Percentiles rank a stretch among this genome's conserved stretches.
Conservation (phyloP, 805 yeast species). For the Suhomyces sp. region DNA sequence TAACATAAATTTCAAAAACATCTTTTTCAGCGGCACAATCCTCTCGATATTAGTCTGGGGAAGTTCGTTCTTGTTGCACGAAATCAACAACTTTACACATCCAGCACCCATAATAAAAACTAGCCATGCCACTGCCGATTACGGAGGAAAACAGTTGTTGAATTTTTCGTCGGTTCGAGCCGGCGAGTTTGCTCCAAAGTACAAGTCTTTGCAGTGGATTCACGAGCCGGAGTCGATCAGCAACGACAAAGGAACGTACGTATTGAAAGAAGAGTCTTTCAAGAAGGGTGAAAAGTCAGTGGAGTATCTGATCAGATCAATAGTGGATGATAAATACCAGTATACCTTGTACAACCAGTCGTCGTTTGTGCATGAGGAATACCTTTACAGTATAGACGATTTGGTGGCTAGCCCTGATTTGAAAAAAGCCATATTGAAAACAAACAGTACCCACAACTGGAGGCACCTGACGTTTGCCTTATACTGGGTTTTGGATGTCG, state of each 20-base stretch:
- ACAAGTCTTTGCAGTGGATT: slow-evolving; percentile 69
- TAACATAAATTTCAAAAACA: slow-evolving; percentile 8
- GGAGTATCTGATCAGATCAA: slow-evolving; percentile 54
- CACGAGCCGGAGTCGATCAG: slow-evolving; percentile 44
- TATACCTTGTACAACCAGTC: slow-evolving; percentile 50
- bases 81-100: slow-evolving; percentile 16
- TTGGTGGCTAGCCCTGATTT: slow-evolving; percentile 69
- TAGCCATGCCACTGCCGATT: background rate
- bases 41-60: slow-evolving; percentile 37
- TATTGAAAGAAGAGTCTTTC: slow-evolving; percentile 28
- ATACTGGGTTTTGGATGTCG: slow-evolving; percentile 41
- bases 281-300: slow-evolving; percentile 36
- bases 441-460: slow-evolving; percentile 60
- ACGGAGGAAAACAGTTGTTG: slow-evolving; percentile 24
- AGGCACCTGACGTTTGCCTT: slow-evolving; percentile 48
- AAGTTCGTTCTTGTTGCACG: slow-evolving; percentile 26
- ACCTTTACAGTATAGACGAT: slow-evolving; percentile 46
- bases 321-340: slow-evolving; percentile 44
- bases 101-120: background rate
- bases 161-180: slow-evolving; percentile 42
- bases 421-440: slow-evolving; percentile 53
- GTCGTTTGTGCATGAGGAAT: slow-evolving; percentile 37
- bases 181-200: slow-evolving; percentile 53
- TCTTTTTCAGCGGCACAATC: slow-evolving; percentile 16
- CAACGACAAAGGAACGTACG: slow-evolving; percentile 66